Base-by-base conservation (phyloP, 2,329 filamentous ascomycete genomes). In the Huntiella abstrusa region DNA sequence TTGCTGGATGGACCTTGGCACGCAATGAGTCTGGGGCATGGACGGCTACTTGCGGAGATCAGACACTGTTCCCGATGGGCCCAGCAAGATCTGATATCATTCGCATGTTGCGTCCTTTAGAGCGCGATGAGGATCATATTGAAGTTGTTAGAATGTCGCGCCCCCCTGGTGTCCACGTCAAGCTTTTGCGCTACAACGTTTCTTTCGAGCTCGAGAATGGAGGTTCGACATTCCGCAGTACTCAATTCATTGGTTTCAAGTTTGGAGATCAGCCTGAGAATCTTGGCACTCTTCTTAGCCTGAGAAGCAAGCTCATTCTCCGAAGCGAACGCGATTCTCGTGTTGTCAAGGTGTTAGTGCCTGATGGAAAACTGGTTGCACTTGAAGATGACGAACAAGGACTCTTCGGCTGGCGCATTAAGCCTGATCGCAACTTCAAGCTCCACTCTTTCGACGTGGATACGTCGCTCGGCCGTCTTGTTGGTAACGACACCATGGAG, bases 401-500 rank as follows among this genome's bases (percentile, higher is more conserved):
- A 28, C 22, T 28, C 8, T 3, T 7, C 6, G 22, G 22, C 8
- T 28, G 22, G 22, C 22, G 22, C 22, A 28, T 28, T 28, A 7
- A 28, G 7, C 22, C 22, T 10, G 22, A 28, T 28, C 22, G 22
- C 6, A 28, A 28, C 22, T 28, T 28, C 22, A 28, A 28, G 8
- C 22, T 58, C 4, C 65, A 73, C 40, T 52, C 58, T 0, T 79
- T 71, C 51, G 52, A 55, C 0, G 54, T 80, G 0, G 69, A 80
- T 49, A 40, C 51, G 0, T 56, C 56, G 1, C 62, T 80, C 0
- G 65, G 71, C 0, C 59, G 66, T 2, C 53, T 81, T 0, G 50
- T 62, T 0, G 69, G 71, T n/a, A 70, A 66, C 50, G 68, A 66
- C 0, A 68, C 59, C 8, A 41, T 75, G 0, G 61, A 66, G 8